These are phyloP conservation scores for Alternaria longipes DNA, from an alignment of 2,329 filamentous ascomycete species.

Conservation along the genomic window DNA sequence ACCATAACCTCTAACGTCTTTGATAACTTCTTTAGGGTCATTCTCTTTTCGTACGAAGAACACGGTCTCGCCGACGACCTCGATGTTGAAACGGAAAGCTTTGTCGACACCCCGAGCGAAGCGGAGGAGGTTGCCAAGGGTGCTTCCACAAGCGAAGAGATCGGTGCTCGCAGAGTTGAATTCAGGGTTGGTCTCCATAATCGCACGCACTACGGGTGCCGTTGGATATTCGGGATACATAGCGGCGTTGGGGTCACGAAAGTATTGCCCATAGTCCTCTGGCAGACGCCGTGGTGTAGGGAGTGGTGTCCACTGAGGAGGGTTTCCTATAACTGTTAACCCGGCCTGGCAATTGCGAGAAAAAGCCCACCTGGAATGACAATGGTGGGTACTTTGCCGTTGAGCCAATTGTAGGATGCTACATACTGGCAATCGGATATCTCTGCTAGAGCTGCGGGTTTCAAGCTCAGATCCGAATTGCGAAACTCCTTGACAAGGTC, in stretches of 20 bases:
- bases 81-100: constrained; percentile 67
- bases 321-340: constrained; percentile 54
- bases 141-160: constrained; percentile 68
- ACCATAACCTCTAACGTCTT: constrained; percentile 67
- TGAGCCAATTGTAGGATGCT: constrained; percentile 64
- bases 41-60: constrained; percentile 72
- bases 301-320: constrained; percentile 62
- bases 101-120: constrained; percentile 60
- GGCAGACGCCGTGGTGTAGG: constrained; percentile 44
- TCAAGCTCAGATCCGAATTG: constrained; percentile 17
- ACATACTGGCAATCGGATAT: constrained; percentile 56
- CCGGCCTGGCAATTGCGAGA: background rate
- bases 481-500: constrained; percentile 33
- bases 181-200: constrained; percentile 52
- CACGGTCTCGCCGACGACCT: constrained; percentile 65
- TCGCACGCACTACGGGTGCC: constrained; percentile 59
- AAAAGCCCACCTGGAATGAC: constrained; percentile 35
- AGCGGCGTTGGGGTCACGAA: constrained; percentile 64
- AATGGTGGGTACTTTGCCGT: constrained; percentile 50
- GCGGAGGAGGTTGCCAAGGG: constrained; percentile 68
- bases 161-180: constrained; percentile 56
- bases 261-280: constrained; percentile 61
- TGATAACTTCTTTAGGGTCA: constrained; percentile 65
- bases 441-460: constrained; percentile 6
- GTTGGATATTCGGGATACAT: constrained; percentile 60